phyloP scores from a whole-genome alignment of 2,329 filamentous ascomycete species.

The Trichoderma simmonsii region DNA sequence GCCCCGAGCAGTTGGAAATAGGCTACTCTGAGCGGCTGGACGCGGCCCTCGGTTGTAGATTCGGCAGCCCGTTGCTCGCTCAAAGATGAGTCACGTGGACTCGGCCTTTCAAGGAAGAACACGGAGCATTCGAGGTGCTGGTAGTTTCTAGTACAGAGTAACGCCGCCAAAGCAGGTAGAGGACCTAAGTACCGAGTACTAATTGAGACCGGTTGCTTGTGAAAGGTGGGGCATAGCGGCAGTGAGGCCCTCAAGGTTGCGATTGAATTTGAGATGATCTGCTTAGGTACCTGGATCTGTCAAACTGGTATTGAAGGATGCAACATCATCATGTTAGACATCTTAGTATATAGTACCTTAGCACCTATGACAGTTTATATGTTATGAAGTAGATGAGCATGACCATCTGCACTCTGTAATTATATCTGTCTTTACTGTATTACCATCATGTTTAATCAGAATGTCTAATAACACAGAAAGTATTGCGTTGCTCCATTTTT shows the following conservation, averaged over 20 bases:
- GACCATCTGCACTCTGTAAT: not conserved
- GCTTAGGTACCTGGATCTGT: not conserved
- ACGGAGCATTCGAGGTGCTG: not conserved
- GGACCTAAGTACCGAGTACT: not conserved
- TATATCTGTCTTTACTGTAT: not conserved
- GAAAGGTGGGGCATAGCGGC: not conserved
- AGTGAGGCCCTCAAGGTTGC: not conserved
- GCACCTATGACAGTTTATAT: not conserved
- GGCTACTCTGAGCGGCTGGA: constrained; percentile 7
- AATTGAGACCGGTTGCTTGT: not conserved
- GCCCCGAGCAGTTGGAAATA: not conserved
- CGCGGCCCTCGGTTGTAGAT: constrained; percentile 15
- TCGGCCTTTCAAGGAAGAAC: not conserved
- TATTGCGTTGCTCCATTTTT: not conserved
- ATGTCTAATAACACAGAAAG: not conserved
- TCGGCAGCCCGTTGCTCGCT: not conserved
- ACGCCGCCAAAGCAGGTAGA: not conserved
- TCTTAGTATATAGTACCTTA: not conserved
- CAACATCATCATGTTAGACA: not conserved
- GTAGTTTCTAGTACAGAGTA: not conserved
- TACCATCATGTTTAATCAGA: not conserved
- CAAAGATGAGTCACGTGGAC: constrained; percentile 4
- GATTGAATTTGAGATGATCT: not conserved
- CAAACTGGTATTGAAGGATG: not conserved
- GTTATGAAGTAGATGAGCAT: not conserved